Evolutionary conservation across 192 early-diverging fungal species (phyloP), one percentile per base, ranked within the genome.

Genomic region (Rhizoclosmatium globosum): DNA sequence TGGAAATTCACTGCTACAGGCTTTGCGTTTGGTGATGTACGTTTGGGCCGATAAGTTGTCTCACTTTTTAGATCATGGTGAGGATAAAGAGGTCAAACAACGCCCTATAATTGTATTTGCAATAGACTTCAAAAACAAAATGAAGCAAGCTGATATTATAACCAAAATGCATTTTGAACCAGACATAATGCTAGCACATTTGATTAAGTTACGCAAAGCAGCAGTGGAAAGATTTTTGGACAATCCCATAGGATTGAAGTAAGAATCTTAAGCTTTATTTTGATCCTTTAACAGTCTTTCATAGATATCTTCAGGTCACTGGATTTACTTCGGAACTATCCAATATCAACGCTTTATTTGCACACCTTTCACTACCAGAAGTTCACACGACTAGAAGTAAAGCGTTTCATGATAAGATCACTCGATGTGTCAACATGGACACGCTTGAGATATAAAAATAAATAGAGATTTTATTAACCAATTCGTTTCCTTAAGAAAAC

Each of bases 41-140:
- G 46, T 74, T 7, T 74, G 72, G 72, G 72, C 72, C 4, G 72
- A 74, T 44, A 60, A 62, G 38, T 47, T 74, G 41, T 62, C 58
- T 11, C 43, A 74, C 13, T 74, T 43, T 62, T 62, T 74, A 59
- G 72, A 74, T 64, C 72, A 74, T 45, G 70, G 70, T 71, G 47
- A 53, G 47, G 38, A 7, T 13, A 17, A 53, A 53, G 17, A 13
- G 50, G 17, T 7, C 50, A 13, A 53, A 53, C 50, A 53, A 17
- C 50, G 17, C 6, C 50, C 9, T 13, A 53, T 53, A 17, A 7
- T 38, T 64, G 2, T 23, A 3, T 23, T 4, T 38, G 15, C 62
- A 23, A 23, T 57, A 71, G 72, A 74, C 61, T 60, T 74, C 41
- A 74, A 74, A 74, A 74, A 74, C 72, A 74, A 74, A 21, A 59